phyloP scores from a whole-genome alignment of 2,329 filamentous ascomycete genomes.

The Knufia fluminis region DNA sequence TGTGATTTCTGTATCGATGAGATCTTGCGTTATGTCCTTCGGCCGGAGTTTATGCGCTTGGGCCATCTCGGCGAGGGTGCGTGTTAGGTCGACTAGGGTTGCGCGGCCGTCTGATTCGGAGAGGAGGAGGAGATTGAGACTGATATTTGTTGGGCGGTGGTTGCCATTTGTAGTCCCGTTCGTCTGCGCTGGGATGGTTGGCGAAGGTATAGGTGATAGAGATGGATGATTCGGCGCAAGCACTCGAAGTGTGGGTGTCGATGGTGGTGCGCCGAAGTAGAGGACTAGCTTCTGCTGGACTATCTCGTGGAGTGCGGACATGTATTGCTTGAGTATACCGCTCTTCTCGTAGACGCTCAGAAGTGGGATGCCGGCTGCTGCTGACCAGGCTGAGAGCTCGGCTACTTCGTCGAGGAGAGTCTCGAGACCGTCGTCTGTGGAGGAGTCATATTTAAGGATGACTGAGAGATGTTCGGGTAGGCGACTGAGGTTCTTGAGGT shows the following conservation, averaged over 20 bases:
- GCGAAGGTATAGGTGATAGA: slow-evolving; percentile 24
- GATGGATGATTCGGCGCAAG: slow-evolving; percentile 60
- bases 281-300: slow-evolving; percentile 70
- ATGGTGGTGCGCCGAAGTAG: slow-evolving; percentile 65
- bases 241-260: slow-evolving; percentile 63
- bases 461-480: slow-evolving; percentile 82
- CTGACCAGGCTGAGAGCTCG: slow-evolving; percentile 87
- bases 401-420: slow-evolving; percentile 80
- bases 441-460: slow-evolving; percentile 65
- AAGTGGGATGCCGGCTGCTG: slow-evolving; percentile 75
- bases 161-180: slow-evolving; percentile 3
- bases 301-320: slow-evolving; percentile 71
- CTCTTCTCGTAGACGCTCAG: slow-evolving; percentile 80
- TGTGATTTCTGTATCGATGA: slow-evolving; percentile 81
- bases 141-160: neutral
- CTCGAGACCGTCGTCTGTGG: slow-evolving; percentile 64
- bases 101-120: slow-evolving; percentile 83
- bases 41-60: slow-evolving; percentile 75
- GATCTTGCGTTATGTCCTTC: slow-evolving; percentile 70
- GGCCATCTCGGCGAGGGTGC: slow-evolving; percentile 89
- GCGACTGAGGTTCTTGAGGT: slow-evolving; percentile 64
- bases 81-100: slow-evolving; percentile 89
- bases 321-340: slow-evolving; percentile 84
- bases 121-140: slow-evolving; percentile 63
- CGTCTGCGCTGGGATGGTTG: slow-evolving; percentile 20